Percentiles rank a stretch among this genome's conserved stretches.
Conservation (phyloP, 148 eudicot species). For the Oxyria digyna region DNA sequence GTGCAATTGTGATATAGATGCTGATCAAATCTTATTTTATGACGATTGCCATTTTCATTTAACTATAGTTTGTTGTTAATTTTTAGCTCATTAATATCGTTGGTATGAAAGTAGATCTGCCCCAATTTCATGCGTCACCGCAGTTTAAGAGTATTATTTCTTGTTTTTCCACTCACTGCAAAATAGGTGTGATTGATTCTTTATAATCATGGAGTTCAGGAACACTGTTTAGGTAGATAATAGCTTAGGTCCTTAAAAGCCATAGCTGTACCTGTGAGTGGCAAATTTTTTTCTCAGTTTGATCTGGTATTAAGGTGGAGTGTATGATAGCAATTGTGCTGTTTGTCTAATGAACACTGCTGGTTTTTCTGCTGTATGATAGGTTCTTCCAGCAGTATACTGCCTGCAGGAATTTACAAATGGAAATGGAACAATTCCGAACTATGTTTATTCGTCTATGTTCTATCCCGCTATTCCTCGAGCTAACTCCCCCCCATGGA, state of each 20-base stretch:
- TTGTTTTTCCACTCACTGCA: not conserved
- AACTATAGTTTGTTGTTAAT: not conserved
- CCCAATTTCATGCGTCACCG: not conserved
- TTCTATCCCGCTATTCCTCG: slow-evolving; percentile 37
- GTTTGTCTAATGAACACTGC: slow-evolving; percentile 2
- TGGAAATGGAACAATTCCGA: slow-evolving; percentile 35
- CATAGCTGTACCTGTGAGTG: not conserved
- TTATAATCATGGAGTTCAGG: not conserved
- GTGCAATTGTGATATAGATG: not conserved
- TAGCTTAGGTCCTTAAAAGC: not conserved
- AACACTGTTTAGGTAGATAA: not conserved
- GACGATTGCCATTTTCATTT: not conserved
- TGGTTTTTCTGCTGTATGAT: slow-evolving; percentile 9
- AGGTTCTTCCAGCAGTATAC: slow-evolving; percentile 44
- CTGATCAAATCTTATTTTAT: not conserved
- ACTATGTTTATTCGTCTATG: slow-evolving; percentile 43
- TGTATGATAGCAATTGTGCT: not conserved
- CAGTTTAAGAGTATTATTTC: not conserved
- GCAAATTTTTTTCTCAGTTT: not conserved
- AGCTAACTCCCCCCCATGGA: slow-evolving; percentile 64
- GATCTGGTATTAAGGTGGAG: not conserved
- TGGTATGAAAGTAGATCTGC: not conserved
- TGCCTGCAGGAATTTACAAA: slow-evolving; percentile 33
- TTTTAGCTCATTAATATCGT: not conserved
- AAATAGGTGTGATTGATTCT: too few species aligned